These are phyloP conservation scores for Aspergillus viridinutans DNA, from an alignment of 2,329 filamentous ascomycete species.

Conservation along the genomic window DNA sequence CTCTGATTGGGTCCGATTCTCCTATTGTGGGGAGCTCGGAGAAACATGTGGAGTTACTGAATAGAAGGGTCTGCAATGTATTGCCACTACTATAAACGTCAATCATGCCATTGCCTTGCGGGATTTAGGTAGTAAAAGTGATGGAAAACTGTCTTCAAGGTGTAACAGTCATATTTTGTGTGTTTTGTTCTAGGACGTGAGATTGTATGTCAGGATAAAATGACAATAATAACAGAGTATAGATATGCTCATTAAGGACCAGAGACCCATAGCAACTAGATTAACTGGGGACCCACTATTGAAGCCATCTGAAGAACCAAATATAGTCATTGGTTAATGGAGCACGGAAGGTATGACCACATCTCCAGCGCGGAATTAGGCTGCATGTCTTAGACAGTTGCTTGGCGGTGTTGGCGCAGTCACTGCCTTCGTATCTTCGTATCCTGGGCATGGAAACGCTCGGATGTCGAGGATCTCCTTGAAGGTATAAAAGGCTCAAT, in stretches of 20 bases:
- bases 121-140: too few species aligned
- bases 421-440: background rate
- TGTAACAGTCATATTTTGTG: too few species aligned
- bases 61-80: background rate
- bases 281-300: background rate
- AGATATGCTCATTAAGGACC: too few species aligned
- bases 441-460: background rate
- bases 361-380: background rate
- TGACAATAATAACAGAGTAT: too few species aligned
- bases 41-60: background rate
- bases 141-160: too few species aligned
- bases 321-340: background rate
- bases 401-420: background rate
- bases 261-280: too few species aligned
- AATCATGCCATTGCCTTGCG: too few species aligned
- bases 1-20: background rate
- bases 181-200: too few species aligned
- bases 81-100: background rate
- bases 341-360: background rate
- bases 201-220: too few species aligned
- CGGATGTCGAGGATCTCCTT: background rate
- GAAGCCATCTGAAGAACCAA: background rate
- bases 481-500: background rate
- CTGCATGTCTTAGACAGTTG: background rate
- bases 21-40: background rate